phyloP scores from a whole-genome alignment of 257 asterid genomes.

The Solanum dulcamara region DNA sequence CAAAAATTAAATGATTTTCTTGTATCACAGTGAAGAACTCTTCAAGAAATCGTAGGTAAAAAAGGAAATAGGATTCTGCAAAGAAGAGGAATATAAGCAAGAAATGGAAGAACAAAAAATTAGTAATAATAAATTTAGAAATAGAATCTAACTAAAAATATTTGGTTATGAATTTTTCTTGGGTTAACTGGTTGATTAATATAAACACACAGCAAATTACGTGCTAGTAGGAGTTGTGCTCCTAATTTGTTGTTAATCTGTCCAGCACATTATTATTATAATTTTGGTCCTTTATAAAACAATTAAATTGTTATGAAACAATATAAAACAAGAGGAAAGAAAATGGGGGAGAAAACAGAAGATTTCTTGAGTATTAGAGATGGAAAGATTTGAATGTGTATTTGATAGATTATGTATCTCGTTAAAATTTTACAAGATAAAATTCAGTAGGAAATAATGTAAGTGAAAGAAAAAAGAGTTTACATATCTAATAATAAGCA shows the following conservation, averaged over 20 bases:
- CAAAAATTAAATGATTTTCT: not conserved
- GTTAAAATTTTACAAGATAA: no score
- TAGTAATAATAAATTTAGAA: not conserved
- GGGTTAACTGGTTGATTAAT: not conserved
- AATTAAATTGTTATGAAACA: no score
- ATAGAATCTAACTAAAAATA: not conserved
- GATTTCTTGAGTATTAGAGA: no score
- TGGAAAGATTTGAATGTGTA: no score
- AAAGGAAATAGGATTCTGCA: not conserved
- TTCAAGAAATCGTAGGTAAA: not conserved
- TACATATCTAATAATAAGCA: no score
- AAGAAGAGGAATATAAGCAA: not conserved
- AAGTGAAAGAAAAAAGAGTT: no score
- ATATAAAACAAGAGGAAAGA: no score
- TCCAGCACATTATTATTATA: no score
- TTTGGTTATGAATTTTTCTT: not conserved
- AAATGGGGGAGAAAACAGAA: no score
- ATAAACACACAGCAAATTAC: not conserved
- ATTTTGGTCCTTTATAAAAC: no score
- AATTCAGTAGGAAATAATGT: no score
- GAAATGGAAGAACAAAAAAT: not conserved
- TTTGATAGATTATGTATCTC: no score
- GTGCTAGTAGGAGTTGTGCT: not conserved
- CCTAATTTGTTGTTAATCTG: not conserved
- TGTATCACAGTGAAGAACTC: not conserved